Evolutionary conservation across 768 basidiomycete genomes (phyloP), one percentile per base, ranked within the genome.

Genomic region (Leccinum olivaceopallidum): DNA sequence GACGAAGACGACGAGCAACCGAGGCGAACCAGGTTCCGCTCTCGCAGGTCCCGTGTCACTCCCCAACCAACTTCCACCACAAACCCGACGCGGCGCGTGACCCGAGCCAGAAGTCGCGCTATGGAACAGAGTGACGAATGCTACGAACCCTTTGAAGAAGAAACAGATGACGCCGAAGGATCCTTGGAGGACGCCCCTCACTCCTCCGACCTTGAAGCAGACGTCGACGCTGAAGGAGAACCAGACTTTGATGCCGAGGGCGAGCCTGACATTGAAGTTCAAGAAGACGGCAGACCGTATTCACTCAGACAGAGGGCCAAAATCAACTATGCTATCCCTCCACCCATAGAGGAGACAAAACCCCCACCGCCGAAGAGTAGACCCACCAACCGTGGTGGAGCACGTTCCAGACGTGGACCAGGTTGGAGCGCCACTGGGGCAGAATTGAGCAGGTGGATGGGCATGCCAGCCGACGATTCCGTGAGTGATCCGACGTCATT

Each of bases 361-460:
- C 70, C 74, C 0, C 74, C 73, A 6, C 74, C 77, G 5, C n/a
- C n/a, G 39, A 76, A 67, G 56, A 67, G 71, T 2, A 80, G 79
- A 48, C 82, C 83, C 8, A 7, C 62, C 34, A 60, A 69, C 49
- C 77, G 78, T 57, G 73, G 77, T 22, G 80, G 75, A 55, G 73
- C 67, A 49, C 76, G 73, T 28, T 77, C 74, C 48, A 78, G 64
- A 57, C 80, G 81, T 63, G 81, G 80, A 10, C 81, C 85, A 16
- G 89, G 90, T 5, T 92, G 90, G 90, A 92, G 90, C 73, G 90
- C 86, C 3, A 83, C 73, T 58, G 91, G 92, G 24, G 87, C 90
- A 0, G 90, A 92, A 75, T 72, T 92, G 36, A 85, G 88, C 50
- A 80, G 83, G 59, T 90, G 87, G 85, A 88, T 93, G 85, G 88